Evolutionary conservation across 2,329 filamentous ascomycete genomes (phyloP), one percentile per base, ranked within the genome.

Genomic region (Verticillium zaregamsianum): DNA sequence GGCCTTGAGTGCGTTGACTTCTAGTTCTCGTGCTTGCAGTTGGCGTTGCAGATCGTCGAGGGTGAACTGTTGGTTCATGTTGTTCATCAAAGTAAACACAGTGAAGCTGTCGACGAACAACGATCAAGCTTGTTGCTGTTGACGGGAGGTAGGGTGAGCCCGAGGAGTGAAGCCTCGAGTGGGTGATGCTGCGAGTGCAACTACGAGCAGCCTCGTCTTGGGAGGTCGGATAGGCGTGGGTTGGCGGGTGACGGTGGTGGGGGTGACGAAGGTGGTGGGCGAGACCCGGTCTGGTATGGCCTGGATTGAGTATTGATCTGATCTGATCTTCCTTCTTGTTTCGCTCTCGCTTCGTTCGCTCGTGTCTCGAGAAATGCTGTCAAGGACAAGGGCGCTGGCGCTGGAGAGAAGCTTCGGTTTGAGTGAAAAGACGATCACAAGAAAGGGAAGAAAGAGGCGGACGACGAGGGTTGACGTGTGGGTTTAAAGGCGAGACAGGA

Each of bases 401-500:
- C 59, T 58, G n/a, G n/a, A 23, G n/a, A 14, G 54, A 31, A 17
- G 25, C 14, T 55, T 55, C 17, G 25, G 55, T 60, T 60, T 20
- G 49, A 32, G 55, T 56, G 33, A 45, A 57, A 57, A 56, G 28
- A 60, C 49, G 60, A 61, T 55, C 59, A 40, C 32, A 45, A 57
- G 56, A 52, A 60, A 40, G 37, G 37, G 59, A 28, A 52, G 55
- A 45, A 23, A 32, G 49, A 63, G 61, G 61, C 32, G 57, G 59
- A 45, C 54, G 60, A 62, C 40, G 57, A 58, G 55, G 62, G 57
- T 37, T 62, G 55, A 55, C 60, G 56, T 59, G 61, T 64, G 58
- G 63, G 62, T 65, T 65, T 65, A 66, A 64, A 58, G 60, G 55
- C 55, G 61, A 55, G 59, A 65, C 57, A 56, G 65, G 63, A 64